Evolutionary conservation across 352 stramenopile species (phyloP).

Genomic region (Phytophthora tubulina): DNA sequence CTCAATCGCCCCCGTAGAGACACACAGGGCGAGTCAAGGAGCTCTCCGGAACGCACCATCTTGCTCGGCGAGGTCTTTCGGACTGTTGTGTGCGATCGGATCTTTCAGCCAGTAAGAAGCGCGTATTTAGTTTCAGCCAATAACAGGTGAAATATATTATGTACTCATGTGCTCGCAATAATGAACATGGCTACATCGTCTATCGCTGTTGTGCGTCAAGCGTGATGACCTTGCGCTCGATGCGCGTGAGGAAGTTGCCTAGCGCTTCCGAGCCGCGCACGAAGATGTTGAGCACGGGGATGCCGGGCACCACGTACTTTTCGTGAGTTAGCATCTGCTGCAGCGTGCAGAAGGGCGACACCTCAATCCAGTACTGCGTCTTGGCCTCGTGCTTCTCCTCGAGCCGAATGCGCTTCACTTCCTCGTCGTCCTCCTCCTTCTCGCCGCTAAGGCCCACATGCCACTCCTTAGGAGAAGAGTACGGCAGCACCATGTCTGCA

Average conservation of each 20-base stretch:
- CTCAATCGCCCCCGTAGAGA: neutral
- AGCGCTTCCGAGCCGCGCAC: slow-evolving; percentile 73
- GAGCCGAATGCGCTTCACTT: slow-evolving; percentile 63
- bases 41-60: slow-evolving; percentile 37
- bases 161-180: slow-evolving; percentile 6
- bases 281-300: slow-evolving; percentile 88
- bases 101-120: slow-evolving; percentile 38
- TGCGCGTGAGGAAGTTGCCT: slow-evolving; percentile 73
- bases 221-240: slow-evolving; percentile 67
- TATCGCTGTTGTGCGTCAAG: slow-evolving; percentile 50
- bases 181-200: slow-evolving; percentile 11
- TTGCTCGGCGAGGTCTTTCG: slow-evolving; percentile 31
- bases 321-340: slow-evolving; percentile 73
- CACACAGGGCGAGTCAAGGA: slow-evolving; percentile 2
- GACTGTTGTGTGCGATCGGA: slow-evolving; percentile 29
- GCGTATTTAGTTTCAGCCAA: slow-evolving; percentile 21
- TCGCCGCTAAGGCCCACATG: slow-evolving; percentile 81
- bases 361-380: slow-evolving; percentile 78
- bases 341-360: slow-evolving; percentile 86
- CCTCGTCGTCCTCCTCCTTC: slow-evolving; percentile 73
- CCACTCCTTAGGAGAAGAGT: slow-evolving; percentile 72
- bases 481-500: slow-evolving; percentile 77
- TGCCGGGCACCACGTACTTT: slow-evolving; percentile 85
- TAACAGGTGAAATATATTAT: slow-evolving; percentile 13
- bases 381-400: slow-evolving; percentile 85